Evolutionary conservation across 2,329 filamentous ascomycete species (phyloP).

Genomic region (Aspergillus unguis): DNA sequence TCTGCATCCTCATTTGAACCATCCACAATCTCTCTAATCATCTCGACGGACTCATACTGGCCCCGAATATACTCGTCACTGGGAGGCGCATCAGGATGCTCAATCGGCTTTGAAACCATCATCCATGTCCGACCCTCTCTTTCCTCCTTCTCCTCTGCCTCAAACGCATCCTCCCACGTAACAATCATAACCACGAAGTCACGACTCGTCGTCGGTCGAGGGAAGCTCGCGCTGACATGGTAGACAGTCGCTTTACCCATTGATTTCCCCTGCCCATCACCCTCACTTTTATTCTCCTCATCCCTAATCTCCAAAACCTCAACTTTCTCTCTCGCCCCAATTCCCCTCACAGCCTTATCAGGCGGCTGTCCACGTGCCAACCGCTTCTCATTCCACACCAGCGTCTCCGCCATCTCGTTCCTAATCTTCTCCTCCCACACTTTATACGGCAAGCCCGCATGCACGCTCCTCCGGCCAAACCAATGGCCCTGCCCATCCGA

Average conservation of each 20-base stretch:
- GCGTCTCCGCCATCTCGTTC: conserved; percentile 73
- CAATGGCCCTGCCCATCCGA: conserved; percentile 82
- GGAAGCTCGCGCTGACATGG: conserved; percentile 83
- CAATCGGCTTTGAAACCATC: conserved; percentile 80
- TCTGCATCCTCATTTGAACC: not conserved
- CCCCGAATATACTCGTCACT: conserved; percentile 75
- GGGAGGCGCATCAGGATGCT: conserved; percentile 69
- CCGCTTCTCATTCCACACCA: conserved; percentile 66
- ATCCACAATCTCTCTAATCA: conserved; percentile 75
- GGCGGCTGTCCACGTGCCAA: conserved; percentile 65
- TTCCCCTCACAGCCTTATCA: conserved; percentile 74
- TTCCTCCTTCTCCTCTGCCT: conserved; percentile 26
- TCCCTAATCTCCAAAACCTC: conserved; percentile 61
- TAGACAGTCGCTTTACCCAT: conserved; percentile 58
- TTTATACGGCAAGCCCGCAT: conserved; percentile 72
- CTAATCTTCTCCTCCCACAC: conserved; percentile 75
- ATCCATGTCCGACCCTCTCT: conserved; percentile 65
- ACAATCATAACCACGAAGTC: conserved; percentile 82
- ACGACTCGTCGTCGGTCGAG: conserved; percentile 78
- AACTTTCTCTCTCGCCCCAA: conserved; percentile 74
- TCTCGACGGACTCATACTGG: conserved; percentile 85
- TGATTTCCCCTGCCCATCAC: not conserved
- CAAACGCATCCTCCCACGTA: conserved; percentile 53
- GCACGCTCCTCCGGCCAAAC: conserved; percentile 83
- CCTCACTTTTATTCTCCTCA: conserved; percentile 11